Percentiles rank a stretch among this genome's conserved stretches.
phyloP scores from a whole-genome alignment of 768 basidiomycete genomes.

The Serendipita sp. region DNA sequence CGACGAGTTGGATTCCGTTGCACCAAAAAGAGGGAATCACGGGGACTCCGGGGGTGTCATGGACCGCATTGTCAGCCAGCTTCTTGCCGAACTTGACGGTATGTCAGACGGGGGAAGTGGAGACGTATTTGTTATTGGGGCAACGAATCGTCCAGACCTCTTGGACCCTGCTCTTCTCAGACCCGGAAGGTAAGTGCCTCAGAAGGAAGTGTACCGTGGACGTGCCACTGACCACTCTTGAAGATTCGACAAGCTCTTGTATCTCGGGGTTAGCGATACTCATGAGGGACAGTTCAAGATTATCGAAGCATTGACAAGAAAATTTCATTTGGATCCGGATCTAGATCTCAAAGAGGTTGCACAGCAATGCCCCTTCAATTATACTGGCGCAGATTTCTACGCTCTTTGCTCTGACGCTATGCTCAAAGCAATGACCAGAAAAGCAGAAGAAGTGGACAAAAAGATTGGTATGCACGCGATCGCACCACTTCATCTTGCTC shows the following conservation, averaged over 20 bases:
- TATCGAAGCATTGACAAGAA: slow-evolving; percentile 76
- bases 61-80: slow-evolving; percentile 92
- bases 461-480: slow-evolving; percentile 40
- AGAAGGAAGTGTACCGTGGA: neutral
- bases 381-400: slow-evolving; percentile 96
- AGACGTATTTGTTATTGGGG: slow-evolving; percentile 87
- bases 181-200: slow-evolving; percentile 52
- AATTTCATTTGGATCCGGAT: slow-evolving; percentile 63
- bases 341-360: slow-evolving; percentile 50
- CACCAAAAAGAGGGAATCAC: slow-evolving; percentile 85
- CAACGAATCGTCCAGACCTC: slow-evolving; percentile 86
- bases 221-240: neutral
- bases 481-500: slow-evolving; percentile 12
- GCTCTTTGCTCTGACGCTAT: slow-evolving; percentile 94
- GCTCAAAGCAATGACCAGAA: slow-evolving; percentile 83
- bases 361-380: slow-evolving; percentile 72
- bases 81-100: slow-evolving; percentile 86
- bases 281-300: slow-evolving; percentile 77
- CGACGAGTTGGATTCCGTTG: slow-evolving; percentile 88
- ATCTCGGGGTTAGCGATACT: slow-evolving; percentile 79
- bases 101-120: slow-evolving; percentile 48
- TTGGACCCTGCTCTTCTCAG: slow-evolving; percentile 78
- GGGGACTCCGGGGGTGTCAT: slow-evolving; percentile 96
- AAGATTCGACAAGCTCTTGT: slow-evolving; percentile 94
- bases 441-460: slow-evolving; percentile 59